Conservation (phyloP, 495 filamentous ascomycete species). For the Aspergillus taichungensis region DNA sequence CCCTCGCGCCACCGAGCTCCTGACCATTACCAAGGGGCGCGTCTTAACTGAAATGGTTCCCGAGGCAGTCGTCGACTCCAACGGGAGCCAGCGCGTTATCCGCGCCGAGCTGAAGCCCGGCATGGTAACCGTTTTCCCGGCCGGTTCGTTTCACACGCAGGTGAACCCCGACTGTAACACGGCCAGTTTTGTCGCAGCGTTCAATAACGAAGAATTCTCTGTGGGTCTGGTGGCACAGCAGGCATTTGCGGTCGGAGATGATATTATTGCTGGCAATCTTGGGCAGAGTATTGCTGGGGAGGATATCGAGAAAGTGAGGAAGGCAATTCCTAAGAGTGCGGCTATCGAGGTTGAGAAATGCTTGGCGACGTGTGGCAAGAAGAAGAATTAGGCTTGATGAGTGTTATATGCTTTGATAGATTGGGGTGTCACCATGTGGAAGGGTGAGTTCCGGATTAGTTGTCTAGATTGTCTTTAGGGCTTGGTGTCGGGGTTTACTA, state of each 20-base stretch:
- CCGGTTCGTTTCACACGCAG: constrained; percentile 40
- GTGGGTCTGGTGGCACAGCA: constrained; percentile 13
- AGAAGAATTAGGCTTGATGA: constrained; percentile 12
- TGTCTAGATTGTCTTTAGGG: too few species aligned
- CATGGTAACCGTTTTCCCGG: constrained; percentile 42
- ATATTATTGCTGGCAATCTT: constrained; percentile 13
- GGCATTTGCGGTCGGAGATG: constrained; percentile 14
- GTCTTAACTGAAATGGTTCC: constrained; percentile 35
- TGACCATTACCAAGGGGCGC: constrained; percentile 29
- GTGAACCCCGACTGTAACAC: constrained; percentile 36
- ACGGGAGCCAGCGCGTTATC: constrained; percentile 20
- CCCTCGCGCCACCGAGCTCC: constrained; percentile 35
- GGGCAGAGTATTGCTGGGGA: constrained; percentile 17
- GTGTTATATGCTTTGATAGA: constrained; percentile 2
- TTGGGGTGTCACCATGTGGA: background rate
- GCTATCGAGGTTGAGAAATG: constrained; percentile 19
- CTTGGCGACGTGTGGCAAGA: constrained; percentile 16
- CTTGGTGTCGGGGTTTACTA: too few species aligned
- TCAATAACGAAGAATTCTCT: constrained; percentile 17
- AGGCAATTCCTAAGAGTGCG: constrained; percentile 10
- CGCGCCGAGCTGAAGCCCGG: constrained; percentile 24
- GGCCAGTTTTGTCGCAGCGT: constrained; percentile 20
- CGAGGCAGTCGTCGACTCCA: constrained; percentile 20
- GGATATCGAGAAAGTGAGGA: constrained; percentile 17
- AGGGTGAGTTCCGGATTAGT: too few species aligned